phyloP scores from a whole-genome alignment of 2,329 filamentous ascomycete genomes.

The Monosporascus cannonballus region DNA sequence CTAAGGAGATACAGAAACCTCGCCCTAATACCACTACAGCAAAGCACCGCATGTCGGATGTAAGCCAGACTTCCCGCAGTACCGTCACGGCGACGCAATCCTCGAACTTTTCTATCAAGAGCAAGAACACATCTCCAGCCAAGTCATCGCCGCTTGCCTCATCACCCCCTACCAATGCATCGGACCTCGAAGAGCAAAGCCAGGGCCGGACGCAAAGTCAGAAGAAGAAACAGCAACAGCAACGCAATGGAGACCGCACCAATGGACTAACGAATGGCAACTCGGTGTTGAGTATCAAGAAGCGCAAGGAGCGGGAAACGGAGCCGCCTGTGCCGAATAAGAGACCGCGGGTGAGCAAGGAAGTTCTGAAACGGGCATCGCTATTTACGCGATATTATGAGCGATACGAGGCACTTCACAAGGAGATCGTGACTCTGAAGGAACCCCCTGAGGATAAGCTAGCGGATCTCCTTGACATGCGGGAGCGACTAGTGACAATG shows the following conservation, averaged over 20 bases:
- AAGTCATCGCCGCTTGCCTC: constrained; percentile 62
- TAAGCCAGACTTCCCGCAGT: constrained; percentile 40
- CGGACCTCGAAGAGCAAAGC: constrained; percentile 45
- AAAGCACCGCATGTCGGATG: constrained; percentile 44
- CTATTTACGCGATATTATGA: constrained; percentile 52
- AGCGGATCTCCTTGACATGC: constrained; percentile 47
- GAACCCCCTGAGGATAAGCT: constrained; percentile 48
- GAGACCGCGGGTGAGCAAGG: constrained; percentile 36
- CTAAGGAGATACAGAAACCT: constrained; percentile 31
- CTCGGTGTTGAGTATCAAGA: constrained; percentile 29
- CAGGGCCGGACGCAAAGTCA: neutral
- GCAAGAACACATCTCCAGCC: constrained; percentile 50
- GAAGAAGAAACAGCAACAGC: constrained; percentile 8
- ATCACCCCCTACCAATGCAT: constrained; percentile 60
- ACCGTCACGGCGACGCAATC: constrained; percentile 26
- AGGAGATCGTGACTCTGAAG: constrained; percentile 44
- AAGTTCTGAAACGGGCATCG: constrained; percentile 47
- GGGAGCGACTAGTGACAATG: constrained; percentile 46
- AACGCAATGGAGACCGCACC: constrained; percentile 17
- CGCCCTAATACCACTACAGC: constrained; percentile 25
- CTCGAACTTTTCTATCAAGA: constrained; percentile 37
- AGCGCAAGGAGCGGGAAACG: constrained; percentile 35
- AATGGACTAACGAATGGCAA: constrained; percentile 16
- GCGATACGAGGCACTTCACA: constrained; percentile 51
- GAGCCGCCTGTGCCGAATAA: constrained; percentile 29